A percentile compares a stretch with the other conserved stretches of the same genome.
These are phyloP conservation scores for Didymosphaeria variabile DNA, from an alignment of 2,329 filamentous ascomycete species.

Conservation along the genomic window DNA sequence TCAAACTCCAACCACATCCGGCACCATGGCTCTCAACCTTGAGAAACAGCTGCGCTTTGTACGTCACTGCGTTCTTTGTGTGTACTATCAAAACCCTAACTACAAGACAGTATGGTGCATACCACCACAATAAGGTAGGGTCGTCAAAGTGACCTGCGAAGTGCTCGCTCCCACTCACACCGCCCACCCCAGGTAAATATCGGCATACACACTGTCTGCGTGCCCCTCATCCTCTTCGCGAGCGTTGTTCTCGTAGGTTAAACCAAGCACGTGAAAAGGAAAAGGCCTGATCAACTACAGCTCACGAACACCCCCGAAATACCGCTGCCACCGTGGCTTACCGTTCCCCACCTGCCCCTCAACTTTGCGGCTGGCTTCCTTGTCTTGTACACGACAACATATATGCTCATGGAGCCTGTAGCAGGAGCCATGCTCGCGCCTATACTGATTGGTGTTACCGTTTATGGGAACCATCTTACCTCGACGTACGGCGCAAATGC, in stretches of 20 bases:
- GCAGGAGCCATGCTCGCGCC: slow-evolving; percentile 81
- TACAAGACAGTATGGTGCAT: slow-evolving; percentile 75
- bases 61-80: slow-evolving; percentile 51
- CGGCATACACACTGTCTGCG: slow-evolving; percentile 80
- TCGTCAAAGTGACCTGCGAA: slow-evolving; percentile 13
- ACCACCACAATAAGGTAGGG: slow-evolving; percentile 76
- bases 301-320: slow-evolving; percentile 66
- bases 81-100: slow-evolving; percentile 19
- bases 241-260: slow-evolving; percentile 73
- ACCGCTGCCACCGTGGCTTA: slow-evolving; percentile 62
- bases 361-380: slow-evolving; percentile 67
- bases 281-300: slow-evolving; percentile 48
- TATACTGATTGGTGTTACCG: slow-evolving; percentile 78
- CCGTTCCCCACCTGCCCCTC: slow-evolving; percentile 65
- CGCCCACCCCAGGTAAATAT: slow-evolving; percentile 69
- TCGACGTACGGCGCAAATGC: slow-evolving; percentile 67
- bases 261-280: neutral
- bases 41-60: slow-evolving; percentile 86
- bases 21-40: slow-evolving; percentile 70
- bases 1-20: slow-evolving; percentile 38
- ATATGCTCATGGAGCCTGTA: slow-evolving; percentile 92
- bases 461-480: slow-evolving; percentile 78
- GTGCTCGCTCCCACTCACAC: slow-evolving; percentile 35
- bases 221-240: slow-evolving; percentile 77
- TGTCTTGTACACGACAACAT: slow-evolving; percentile 76